Evolutionary conservation across 2,329 filamentous ascomycete genomes (phyloP).

Genomic region (Whalleya microplaca): DNA sequence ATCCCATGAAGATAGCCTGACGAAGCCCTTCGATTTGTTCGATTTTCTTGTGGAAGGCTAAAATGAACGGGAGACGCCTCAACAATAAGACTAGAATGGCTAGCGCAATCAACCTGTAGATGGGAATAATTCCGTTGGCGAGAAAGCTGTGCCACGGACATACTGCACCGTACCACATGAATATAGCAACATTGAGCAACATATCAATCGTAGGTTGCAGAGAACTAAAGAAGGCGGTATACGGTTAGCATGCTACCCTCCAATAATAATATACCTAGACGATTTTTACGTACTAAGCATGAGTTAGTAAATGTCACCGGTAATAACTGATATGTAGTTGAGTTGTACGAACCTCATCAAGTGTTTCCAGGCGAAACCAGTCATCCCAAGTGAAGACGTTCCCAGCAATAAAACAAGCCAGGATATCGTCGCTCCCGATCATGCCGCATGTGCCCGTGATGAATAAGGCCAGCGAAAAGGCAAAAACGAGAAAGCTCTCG

Average conservation of each 20-base stretch:
- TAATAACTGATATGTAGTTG: not conserved
- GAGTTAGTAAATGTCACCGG: constrained; percentile 16
- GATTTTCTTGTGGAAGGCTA: constrained; percentile 74
- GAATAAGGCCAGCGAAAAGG: constrained; percentile 82
- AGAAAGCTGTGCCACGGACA: constrained; percentile 79
- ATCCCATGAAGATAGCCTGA: constrained; percentile 85
- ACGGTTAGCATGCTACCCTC: constrained; percentile 15
- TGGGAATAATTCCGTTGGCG: constrained; percentile 68
- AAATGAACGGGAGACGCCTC: constrained; percentile 76
- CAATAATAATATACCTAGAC: not conserved
- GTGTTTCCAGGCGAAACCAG: constrained; percentile 88
- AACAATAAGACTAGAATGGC: constrained; percentile 78
- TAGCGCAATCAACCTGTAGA: constrained; percentile 73
- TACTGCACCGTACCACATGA: constrained; percentile 88
- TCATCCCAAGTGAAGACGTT: constrained; percentile 93
- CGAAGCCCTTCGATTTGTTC: constrained; percentile 75
- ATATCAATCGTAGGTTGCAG: constrained; percentile 95
- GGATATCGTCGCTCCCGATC: constrained; percentile 85
- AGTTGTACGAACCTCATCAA: constrained; percentile 65
- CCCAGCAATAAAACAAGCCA: constrained; percentile 91
- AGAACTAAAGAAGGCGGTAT: constrained; percentile 46
- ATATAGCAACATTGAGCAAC: constrained; percentile 86
- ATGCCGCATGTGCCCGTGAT: constrained; percentile 85
- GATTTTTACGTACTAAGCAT: constrained; percentile 24
- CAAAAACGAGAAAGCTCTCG: constrained; percentile 87